Evolutionary conservation across 2,329 filamentous ascomycete species (phyloP), one percentile per base, ranked within the genome.

Genomic region (Trichoderma citrinoviride): DNA sequence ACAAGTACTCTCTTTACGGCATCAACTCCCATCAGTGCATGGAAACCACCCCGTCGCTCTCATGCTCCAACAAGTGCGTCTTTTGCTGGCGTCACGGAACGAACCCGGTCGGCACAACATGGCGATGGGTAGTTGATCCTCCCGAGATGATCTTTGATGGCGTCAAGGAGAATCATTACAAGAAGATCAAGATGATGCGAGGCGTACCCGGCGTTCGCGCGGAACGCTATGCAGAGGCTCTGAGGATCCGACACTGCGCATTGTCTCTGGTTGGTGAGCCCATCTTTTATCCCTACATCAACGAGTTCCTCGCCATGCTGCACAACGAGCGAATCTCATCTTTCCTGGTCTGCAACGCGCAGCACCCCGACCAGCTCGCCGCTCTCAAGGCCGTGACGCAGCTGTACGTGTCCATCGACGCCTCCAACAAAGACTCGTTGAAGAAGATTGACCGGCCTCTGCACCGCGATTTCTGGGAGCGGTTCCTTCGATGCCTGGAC

Each of bases 61-160:
- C 92, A 10, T 99, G 94, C 82, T 95, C 90, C 68, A 98, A 98
- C 81, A 98, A 99, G 77, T 98, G 95, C 77, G 92, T 99, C 69
- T 99, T 98, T 77, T 99, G 94, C 83, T 99, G 94, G 95, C 89
- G 95, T 7, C 95, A 98, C 74, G 95, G 94, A 61, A 98, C 95
- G 0, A 99, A 98, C 75, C 94, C 94, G 0, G 95, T 98, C 0
- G 93, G 93, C 54, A 98, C 95, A 3, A 96, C 90, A 5, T 98
- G 95, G 94, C 89, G 94, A 67, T 99, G 94, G 94, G 87, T 93
- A 57, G 92, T 97, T 33, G 95, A 98, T 74, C 89, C 92, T 0
- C 93, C 94, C 0, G 90, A 97, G 25, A 77, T 93, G 71, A 96
- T 98, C 71, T 97, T 97, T 74, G 81, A 90, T 43, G 94, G 94